phyloP scores from a whole-genome alignment of 2,329 filamentous ascomycete genomes.

The Ophiostoma tasmaniense region DNA sequence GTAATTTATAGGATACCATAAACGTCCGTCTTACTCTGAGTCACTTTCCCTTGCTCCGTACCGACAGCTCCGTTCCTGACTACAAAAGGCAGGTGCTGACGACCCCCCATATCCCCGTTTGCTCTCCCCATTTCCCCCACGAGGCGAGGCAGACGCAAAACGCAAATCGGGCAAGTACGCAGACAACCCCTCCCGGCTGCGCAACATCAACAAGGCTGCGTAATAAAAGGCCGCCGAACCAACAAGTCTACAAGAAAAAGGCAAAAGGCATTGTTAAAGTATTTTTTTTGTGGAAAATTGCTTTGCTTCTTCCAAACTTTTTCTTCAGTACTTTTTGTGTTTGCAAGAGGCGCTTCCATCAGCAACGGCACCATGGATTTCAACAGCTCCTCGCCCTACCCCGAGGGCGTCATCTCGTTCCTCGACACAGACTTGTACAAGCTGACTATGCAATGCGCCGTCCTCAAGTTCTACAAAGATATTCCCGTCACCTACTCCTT shows the following conservation, averaged over 20 bases:
- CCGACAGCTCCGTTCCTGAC: not conserved
- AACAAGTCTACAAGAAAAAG: too few species aligned
- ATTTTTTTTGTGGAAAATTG: not conserved
- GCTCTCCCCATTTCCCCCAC: not conserved
- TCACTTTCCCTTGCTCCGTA: not conserved
- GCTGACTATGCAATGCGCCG: slow-evolving; percentile 96
- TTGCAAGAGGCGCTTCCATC: not conserved
- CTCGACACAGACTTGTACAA: slow-evolving; percentile 87
- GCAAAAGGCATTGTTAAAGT: too few species aligned
- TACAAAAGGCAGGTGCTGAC: not conserved
- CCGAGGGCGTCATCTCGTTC: slow-evolving; percentile 73
- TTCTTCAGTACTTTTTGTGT: too few species aligned
- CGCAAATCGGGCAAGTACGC: not conserved
- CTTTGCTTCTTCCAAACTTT: too few species aligned
- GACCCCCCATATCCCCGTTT: not conserved
- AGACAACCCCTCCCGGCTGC: not conserved
- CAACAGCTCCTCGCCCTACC: slow-evolving; percentile 56
- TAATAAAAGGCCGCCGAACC: too few species aligned
- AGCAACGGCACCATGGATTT: slow-evolving; percentile 45
- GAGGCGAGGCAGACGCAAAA: not conserved
- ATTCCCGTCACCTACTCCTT: slow-evolving; percentile 82
- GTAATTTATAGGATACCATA: not conserved
- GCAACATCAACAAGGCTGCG: not conserved
- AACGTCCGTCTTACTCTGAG: not conserved
- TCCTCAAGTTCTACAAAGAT: slow-evolving; percentile 84